Conservation (phyloP, 1,284 basidiomycete species). For the Moesziomyces sp. region DNA sequence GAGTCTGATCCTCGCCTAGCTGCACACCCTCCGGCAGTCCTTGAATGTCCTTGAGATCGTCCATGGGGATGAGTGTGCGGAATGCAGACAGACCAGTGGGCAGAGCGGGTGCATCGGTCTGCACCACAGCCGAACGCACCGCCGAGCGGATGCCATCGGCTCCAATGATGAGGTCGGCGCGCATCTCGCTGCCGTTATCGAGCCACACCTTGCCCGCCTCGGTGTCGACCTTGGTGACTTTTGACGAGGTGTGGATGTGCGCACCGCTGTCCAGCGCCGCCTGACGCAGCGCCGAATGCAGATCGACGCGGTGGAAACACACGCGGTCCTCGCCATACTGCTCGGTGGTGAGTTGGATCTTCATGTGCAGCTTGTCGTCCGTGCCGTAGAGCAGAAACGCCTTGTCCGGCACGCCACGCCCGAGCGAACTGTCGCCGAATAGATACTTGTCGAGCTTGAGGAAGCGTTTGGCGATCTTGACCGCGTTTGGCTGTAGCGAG, state of each 20-base stretch:
- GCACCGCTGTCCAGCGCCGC: slow-evolving; percentile 16
- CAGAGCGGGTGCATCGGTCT: slow-evolving; percentile 28
- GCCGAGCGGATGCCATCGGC: slow-evolving; percentile 68
- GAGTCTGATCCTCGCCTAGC: slow-evolving; percentile 6
- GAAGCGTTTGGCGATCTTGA: slow-evolving; percentile 19
- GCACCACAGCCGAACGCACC: slow-evolving; percentile 67
- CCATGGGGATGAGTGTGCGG: slow-evolving; percentile 51
- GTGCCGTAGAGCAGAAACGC: slow-evolving; percentile 11
- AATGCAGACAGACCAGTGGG: slow-evolving; percentile 61
- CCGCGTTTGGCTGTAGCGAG: slow-evolving; percentile 16
- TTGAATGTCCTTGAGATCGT: slow-evolving; percentile 38
- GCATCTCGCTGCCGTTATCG: slow-evolving; percentile 38
- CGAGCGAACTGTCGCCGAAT: slow-evolving; percentile 8
- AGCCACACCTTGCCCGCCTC: slow-evolving; percentile 47
- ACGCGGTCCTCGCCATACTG: slow-evolving; percentile 15
- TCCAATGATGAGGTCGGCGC: slow-evolving; percentile 59
- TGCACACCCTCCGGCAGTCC: slow-evolving; percentile 8
- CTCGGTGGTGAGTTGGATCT: slow-evolving; percentile 2
- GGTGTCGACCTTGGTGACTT: slow-evolving; percentile 35
- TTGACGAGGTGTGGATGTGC: slow-evolving; percentile 8
- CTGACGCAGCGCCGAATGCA: slow-evolving; percentile 6
- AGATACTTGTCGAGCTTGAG: slow-evolving; percentile 10
- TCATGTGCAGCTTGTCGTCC: slow-evolving; percentile 10
- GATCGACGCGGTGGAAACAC: slow-evolving; percentile 15
- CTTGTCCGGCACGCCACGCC: slow-evolving; percentile 11